Conservation (phyloP, 768 basidiomycete species). For the Myochromella boudieri region DNA sequence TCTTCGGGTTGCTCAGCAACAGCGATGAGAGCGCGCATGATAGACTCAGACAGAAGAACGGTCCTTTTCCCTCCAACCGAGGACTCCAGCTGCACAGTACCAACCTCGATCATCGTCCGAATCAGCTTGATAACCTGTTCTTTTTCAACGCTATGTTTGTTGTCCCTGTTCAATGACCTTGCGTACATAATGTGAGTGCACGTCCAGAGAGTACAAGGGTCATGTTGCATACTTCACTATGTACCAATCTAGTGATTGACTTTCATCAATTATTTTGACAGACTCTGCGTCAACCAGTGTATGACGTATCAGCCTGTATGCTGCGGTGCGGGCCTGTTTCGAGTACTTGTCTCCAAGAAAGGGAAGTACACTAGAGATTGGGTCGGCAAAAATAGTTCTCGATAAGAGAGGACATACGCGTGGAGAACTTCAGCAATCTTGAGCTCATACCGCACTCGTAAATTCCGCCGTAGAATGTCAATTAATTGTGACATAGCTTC, state of each 20-base stretch:
- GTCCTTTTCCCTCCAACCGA: constrained; percentile 40
- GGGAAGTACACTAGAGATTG: constrained; percentile 65
- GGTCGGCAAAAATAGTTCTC: constrained; percentile 4
- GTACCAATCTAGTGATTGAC: constrained; percentile 80
- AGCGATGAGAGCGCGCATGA: constrained; percentile 89
- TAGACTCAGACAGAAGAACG: constrained; percentile 68
- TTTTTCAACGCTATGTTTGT: constrained; percentile 79
- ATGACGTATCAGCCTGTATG: constrained; percentile 83
- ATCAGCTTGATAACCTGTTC: constrained; percentile 93
- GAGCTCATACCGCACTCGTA: constrained; percentile 77
- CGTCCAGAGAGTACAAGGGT: constrained; percentile 12
- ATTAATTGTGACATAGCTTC: constrained; percentile 68
- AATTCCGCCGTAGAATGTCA: constrained; percentile 62
- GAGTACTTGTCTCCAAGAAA: constrained; percentile 74
- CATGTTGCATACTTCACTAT: constrained; percentile 66
- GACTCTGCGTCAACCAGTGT: constrained; percentile 71
- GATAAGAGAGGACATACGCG: constrained; percentile 49
- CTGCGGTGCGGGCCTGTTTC: constrained; percentile 74
- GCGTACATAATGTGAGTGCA: constrained; percentile 4
- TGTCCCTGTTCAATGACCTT: constrained; percentile 84
- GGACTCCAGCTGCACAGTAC: constrained; percentile 53
- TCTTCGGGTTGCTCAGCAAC: constrained; percentile 93
- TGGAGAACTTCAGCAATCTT: constrained; percentile 68
- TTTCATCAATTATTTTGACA: constrained; percentile 58
- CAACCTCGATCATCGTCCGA: constrained; percentile 76